A percentile compares a stretch with the other conserved stretches of the same genome.
phyloP scores from a whole-genome alignment of 73 alveolate genomes.

The Paramecium bursaria region DNA sequence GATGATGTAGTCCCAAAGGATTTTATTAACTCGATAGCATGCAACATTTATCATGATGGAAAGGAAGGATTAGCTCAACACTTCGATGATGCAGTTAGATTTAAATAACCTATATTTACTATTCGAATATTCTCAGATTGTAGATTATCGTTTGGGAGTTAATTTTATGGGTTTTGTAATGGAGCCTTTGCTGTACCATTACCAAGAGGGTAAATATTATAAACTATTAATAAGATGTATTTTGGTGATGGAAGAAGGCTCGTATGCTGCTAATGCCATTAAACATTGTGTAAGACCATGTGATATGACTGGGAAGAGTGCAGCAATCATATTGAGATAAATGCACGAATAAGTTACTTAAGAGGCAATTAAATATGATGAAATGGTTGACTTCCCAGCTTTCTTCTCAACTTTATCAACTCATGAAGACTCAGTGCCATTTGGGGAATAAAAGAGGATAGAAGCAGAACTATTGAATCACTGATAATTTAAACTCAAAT shows the following conservation, averaged over 20 bases:
- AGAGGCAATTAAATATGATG: conserved; percentile 82
- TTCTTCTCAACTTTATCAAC: conserved; percentile 79
- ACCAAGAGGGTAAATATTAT: conserved; percentile 78
- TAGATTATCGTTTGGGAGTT: conserved; percentile 85
- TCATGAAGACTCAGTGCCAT: conserved; percentile 76
- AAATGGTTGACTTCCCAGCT: conserved; percentile 80
- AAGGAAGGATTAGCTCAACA: conserved; percentile 92
- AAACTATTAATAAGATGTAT: conserved; percentile 52
- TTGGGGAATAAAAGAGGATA: conserved; percentile 77
- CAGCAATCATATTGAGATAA: conserved; percentile 83
- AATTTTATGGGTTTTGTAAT: conserved; percentile 84
- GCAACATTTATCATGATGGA: conserved; percentile 92
- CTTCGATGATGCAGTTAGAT: conserved; percentile 92
- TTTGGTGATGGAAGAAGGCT: conserved; percentile 83
- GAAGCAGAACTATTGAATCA: conserved; percentile 76
- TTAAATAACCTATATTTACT: conserved; percentile 87
- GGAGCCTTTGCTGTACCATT: conserved; percentile 84
- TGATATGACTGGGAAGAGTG: conserved; percentile 91
- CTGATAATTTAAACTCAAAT: conserved; percentile 50
- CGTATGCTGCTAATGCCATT: conserved; percentile 90
- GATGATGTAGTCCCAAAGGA: conserved; percentile 59
- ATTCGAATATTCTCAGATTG: conserved; percentile 82
- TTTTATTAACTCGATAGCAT: conserved; percentile 85
- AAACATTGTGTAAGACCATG: conserved; percentile 93
- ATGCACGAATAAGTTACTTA: conserved; percentile 77